Conservation (phyloP, 148 eudicot species). For the Mesembryanthemum crystallinum region DNA sequence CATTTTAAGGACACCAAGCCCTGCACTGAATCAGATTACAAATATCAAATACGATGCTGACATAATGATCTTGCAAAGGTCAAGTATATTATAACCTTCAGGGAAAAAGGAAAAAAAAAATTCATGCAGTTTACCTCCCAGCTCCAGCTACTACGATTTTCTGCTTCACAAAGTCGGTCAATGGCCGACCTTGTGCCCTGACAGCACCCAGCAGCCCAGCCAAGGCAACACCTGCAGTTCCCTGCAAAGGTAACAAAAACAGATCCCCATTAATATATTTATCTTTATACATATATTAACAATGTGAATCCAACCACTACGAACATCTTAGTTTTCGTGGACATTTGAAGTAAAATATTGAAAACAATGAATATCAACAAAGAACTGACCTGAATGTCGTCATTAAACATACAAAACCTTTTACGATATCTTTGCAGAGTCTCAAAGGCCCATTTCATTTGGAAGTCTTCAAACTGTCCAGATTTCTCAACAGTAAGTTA, state of each 20-base stretch:
- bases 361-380: conserved; percentile 6
- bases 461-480: conserved; percentile 95
- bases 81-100: background rate
- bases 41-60: conserved; percentile 13
- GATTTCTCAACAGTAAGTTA: conserved; percentile 10
- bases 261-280: background rate
- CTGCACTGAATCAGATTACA: conserved; percentile 72
- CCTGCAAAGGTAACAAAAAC: conserved; percentile 37
- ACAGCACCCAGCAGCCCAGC: conserved; percentile 96
- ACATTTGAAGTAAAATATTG: background rate
- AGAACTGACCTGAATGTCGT: conserved; percentile 81
- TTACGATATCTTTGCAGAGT: conserved; percentile 81
- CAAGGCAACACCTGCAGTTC: conserved; percentile 98
- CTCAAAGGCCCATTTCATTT: conserved; percentile 99
- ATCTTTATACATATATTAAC: background rate
- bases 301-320: background rate
- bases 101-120: background rate
- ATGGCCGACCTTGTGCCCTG: conserved; percentile 91
- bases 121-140: conserved; percentile 59
- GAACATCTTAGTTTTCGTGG: background rate
- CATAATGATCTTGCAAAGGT: background rate
- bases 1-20: conserved; percentile 96
- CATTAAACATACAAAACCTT: conserved; percentile 96
- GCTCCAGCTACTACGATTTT: conserved; percentile 97
- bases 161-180: conserved; percentile 81